Percentiles rank a stretch among this genome's conserved stretches.
Conservation (phyloP, 345 rosid species). For the Lumnitzera racemosa region DNA sequence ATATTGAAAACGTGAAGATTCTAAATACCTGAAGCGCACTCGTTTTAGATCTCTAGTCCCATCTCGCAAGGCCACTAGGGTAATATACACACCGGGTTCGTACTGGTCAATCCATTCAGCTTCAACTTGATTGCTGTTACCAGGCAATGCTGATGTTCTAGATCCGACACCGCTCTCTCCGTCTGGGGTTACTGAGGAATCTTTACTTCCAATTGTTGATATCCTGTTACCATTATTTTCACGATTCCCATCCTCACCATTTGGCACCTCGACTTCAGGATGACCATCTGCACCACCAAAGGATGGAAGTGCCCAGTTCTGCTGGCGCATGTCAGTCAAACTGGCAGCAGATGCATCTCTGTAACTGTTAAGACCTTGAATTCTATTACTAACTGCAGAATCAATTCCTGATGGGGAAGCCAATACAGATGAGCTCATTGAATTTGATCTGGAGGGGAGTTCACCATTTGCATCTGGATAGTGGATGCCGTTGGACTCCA, state of each 20-base stretch:
- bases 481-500: slow-evolving; percentile 62
- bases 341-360: slow-evolving; percentile 32
- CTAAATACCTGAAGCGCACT: slow-evolving; percentile 88
- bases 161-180: slow-evolving; percentile 42
- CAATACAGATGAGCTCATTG: slow-evolving; percentile 38
- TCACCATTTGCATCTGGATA: slow-evolving; percentile 51
- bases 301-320: slow-evolving; percentile 2
- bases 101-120: slow-evolving; percentile 96
- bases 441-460: slow-evolving; percentile 54
- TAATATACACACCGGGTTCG: slow-evolving; percentile 90
- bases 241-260: slow-evolving; percentile 36
- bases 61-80: slow-evolving; percentile 72
- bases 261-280: slow-evolving; percentile 33
- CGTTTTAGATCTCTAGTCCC: slow-evolving; percentile 99
- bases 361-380: slow-evolving; percentile 22
- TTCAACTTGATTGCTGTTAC: slow-evolving; percentile 48
- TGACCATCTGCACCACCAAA: slow-evolving; percentile 32
- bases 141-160: slow-evolving; percentile 35
- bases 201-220: slow-evolving; percentile 45
- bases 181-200: slow-evolving; percentile 37
- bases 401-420: slow-evolving; percentile 38
- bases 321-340: slow-evolving; percentile 9
- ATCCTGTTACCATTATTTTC: slow-evolving; percentile 28
- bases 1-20: no score
- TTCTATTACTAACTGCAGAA: slow-evolving; percentile 33